A percentile compares a stretch with the other conserved stretches of the same genome.
These are phyloP conservation scores for Rhizopogon salebrosus DNA, from an alignment of 768 basidiomycete species.

Conservation along the genomic window DNA sequence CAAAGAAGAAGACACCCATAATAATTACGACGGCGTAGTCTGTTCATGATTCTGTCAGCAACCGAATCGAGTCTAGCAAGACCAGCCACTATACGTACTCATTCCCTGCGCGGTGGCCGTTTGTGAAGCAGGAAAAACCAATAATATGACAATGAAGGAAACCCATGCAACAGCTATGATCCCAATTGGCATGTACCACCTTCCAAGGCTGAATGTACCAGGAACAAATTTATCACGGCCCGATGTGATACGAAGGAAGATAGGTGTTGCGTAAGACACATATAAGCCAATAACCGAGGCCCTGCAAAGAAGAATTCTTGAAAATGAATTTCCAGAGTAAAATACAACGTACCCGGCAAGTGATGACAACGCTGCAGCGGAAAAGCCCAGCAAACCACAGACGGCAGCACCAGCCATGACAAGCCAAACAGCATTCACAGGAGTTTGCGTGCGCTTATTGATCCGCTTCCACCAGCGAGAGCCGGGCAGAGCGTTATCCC, in stretches of 20 bases:
- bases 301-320: conserved; percentile 27
- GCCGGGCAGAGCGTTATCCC: conserved; percentile 70
- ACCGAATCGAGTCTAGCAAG: neutral
- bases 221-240: conserved; percentile 53
- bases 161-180: conserved; percentile 64
- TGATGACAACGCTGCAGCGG: conserved; percentile 54
- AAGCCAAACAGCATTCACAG: conserved; percentile 74
- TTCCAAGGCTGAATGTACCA: conserved; percentile 58
- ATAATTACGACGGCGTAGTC: conserved; percentile 70
- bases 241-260: conserved; percentile 67
- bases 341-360: conserved; percentile 52
- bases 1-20: conserved; percentile 59
- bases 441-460: conserved; percentile 55
- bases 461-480: conserved; percentile 67
- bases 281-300: conserved; percentile 71
- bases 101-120: conserved; percentile 38
- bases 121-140: conserved; percentile 51
- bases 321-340: neutral
- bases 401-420: conserved; percentile 53
- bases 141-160: conserved; percentile 50
- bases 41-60: conserved; percentile 20
- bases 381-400: conserved; percentile 65
- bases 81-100: conserved; percentile 40
- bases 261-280: conserved; percentile 57
- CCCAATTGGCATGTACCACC: conserved; percentile 57